phyloP scores from a whole-genome alignment of 495 filamentous ascomycete species.

The Daldinia childiae region DNA sequence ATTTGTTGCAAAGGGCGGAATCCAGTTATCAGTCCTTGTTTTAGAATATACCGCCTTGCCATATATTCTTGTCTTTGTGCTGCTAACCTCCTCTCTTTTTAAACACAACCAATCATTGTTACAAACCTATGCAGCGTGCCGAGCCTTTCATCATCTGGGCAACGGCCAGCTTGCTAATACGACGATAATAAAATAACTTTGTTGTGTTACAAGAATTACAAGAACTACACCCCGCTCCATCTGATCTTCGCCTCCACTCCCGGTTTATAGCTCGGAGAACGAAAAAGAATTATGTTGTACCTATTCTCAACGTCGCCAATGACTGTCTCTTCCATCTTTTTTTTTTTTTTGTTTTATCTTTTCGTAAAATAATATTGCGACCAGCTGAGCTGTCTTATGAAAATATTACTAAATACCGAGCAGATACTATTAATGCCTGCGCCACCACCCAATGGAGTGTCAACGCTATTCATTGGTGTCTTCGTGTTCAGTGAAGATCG shows the following conservation, averaged over 20 bases:
- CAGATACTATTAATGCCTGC: constrained; percentile 22
- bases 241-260: not conserved
- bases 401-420: constrained; percentile 11
- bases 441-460: constrained; percentile 36
- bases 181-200: constrained; percentile 25
- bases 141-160: constrained; percentile 32
- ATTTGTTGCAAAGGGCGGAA: constrained; percentile 35
- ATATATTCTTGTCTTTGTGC: constrained; percentile 28
- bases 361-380: constrained; percentile 29
- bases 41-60: constrained; percentile 25
- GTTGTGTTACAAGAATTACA: constrained; percentile 18
- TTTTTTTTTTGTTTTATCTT: too few species aligned
- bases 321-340: not conserved
- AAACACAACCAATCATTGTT: constrained; percentile 21
- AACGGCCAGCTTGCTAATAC: constrained; percentile 27
- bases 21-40: constrained; percentile 39
- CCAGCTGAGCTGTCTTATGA: not conserved
- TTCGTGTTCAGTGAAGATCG: constrained; percentile 44
- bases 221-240: constrained; percentile 2
- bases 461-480: constrained; percentile 39
- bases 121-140: constrained; percentile 37
- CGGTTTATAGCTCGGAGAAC: constrained; percentile 6
- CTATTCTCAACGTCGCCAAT: constrained; percentile 9
- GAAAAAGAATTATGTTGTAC: constrained; percentile 13
- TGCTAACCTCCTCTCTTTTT: constrained; percentile 18